Base-by-base conservation (phyloP, 208 protist genomes). In the Wallacemonas rigidus region DNA sequence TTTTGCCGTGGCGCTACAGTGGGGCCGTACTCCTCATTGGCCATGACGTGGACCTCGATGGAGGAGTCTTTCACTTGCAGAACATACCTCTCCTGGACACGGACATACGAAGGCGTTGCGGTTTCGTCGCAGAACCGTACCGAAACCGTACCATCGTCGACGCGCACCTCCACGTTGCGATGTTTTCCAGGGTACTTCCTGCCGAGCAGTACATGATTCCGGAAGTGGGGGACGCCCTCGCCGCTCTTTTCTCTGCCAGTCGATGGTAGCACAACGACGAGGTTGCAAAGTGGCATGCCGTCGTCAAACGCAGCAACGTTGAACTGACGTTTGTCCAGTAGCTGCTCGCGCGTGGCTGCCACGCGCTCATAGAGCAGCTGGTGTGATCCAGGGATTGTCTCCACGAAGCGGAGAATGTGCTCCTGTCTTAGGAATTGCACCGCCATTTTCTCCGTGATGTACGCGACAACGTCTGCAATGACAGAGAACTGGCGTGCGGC, bases 21-120 rank as follows among this genome's bases (percentile, higher is more conserved):
- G 2, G 1, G 17, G 40, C 60, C 60, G 43, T 38, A 39, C 43
- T 65, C 60, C n/a, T 65, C 60, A 41, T 48, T 53, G 4, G 9
- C 9, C 60, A 48, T 50, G 60, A 65, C 60, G 26, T 65, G 60
- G 40, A 65, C 50, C 43, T 65, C 60, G 7, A 36, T 38, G 5
- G 38, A 3, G 9, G 60, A 65, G 38, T 51, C 60, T 3, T 4
- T 0, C 40, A 26, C 17, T 5, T 17, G 60, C 41, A 65, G 40
- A 5, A 65, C 60, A 41, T 65, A 65, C 11, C 43, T 6, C 7
- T 65, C 60, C 43, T 65, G 60, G 7, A 65, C 4, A 48, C 60
- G 60, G 40, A 41, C 50, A 41, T 50, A 65, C 14, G 9, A 4
- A 6, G 60, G 38, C 43, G 11, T 14, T 11, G 36, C 43, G 3